phyloP scores from a whole-genome alignment of 306 rosid species.

The Pterocarpus santalinus region DNA sequence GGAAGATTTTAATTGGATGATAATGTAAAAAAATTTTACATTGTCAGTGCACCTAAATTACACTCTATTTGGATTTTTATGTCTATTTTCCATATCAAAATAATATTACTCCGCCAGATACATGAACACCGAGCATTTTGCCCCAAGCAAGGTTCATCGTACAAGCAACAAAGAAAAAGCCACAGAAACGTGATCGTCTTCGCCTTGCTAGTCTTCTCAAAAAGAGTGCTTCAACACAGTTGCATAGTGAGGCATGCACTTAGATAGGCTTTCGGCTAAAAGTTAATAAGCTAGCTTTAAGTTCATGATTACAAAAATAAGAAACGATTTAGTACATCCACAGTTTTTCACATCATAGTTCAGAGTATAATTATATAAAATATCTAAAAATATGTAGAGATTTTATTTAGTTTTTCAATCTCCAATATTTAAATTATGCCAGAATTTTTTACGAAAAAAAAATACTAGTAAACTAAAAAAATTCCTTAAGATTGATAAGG shows the following conservation, averaged over 20 bases:
- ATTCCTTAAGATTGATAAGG: background rate
- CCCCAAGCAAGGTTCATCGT: background rate
- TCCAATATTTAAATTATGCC: too few relatives aligned
- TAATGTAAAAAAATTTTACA: too few relatives aligned
- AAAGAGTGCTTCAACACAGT: constrained; percentile 20
- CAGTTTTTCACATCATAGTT: background rate
- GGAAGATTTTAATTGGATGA: too few relatives aligned
- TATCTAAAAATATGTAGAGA: too few relatives aligned
- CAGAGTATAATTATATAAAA: background rate
- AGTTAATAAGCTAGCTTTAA: background rate
- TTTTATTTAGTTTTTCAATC: too few relatives aligned
- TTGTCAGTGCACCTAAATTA: too few relatives aligned
- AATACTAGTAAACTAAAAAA: background rate
- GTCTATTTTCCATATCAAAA: too few relatives aligned
- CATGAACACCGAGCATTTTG: background rate
- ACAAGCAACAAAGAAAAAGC: background rate
- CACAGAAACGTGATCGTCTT: background rate
- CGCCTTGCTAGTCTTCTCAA: background rate
- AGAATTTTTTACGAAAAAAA: too few relatives aligned
- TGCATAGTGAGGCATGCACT: constrained; percentile 8
- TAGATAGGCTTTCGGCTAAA: constrained; percentile 38
- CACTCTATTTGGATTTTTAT: too few relatives aligned
- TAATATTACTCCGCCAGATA: background rate
- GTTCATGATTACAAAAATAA: background rate
- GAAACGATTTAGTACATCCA: background rate